Evolutionary conservation across 2,329 filamentous ascomycete genomes (phyloP).

Genomic region (Reticulascus tulasneorum): DNA sequence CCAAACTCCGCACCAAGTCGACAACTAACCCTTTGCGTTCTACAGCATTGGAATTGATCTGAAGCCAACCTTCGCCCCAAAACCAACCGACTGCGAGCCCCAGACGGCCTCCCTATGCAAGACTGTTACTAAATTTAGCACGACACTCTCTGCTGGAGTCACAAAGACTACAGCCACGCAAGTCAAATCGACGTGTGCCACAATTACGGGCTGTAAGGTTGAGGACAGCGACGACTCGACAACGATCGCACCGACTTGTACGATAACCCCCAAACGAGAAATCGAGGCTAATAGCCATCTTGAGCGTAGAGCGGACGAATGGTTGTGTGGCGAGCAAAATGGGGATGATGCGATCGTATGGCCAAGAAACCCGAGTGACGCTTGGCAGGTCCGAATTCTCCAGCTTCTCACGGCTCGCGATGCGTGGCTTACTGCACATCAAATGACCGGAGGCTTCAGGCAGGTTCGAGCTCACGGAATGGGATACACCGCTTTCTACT

Average conservation of each 20-base stretch:
- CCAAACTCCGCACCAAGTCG: too few species aligned
- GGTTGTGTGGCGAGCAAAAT: too few species aligned
- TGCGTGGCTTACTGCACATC: not conserved
- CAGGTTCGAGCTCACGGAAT: not conserved
- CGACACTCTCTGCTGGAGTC: not conserved
- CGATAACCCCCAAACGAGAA: not conserved
- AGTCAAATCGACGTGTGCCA: not conserved
- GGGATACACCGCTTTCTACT: not conserved
- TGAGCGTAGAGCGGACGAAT: too few species aligned
- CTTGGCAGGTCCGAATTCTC: not conserved
- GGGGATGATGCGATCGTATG: not conserved
- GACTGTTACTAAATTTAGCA: not conserved
- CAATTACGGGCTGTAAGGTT: not conserved
- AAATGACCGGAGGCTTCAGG: not conserved
- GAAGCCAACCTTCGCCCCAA: not conserved
- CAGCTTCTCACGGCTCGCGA: too few species aligned
- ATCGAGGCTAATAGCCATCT: not conserved
- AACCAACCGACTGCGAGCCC: not conserved
- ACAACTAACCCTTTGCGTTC: too few species aligned
- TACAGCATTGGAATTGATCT: not conserved
- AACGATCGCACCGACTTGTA: not conserved
- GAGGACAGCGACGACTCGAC: not conserved
- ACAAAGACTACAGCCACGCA: not conserved
- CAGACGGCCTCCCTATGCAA: not conserved
- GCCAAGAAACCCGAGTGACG: not conserved